Percentiles rank a stretch among this genome's conserved stretches.
These are phyloP conservation scores for Ramularia endophylla DNA, from an alignment of 2,329 filamentous ascomycete genomes.

Conservation along the genomic window DNA sequence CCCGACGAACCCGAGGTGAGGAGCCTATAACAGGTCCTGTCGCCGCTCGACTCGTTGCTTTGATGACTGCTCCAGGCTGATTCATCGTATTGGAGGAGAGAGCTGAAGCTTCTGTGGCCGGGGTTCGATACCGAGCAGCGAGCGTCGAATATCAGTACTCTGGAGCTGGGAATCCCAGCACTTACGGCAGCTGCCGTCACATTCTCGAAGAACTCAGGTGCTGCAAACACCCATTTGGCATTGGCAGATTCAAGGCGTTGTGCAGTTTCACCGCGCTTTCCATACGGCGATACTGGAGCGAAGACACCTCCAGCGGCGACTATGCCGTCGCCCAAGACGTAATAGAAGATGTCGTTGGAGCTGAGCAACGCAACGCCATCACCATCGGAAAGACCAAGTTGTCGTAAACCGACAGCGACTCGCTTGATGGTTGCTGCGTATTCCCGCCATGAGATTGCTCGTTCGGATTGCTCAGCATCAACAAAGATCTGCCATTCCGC, in stretches of 20 bases:
- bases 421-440: conserved; percentile 7
- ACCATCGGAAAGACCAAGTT: not conserved
- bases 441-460: conserved; percentile 1
- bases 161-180: conserved; percentile 31
- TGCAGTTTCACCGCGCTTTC: conserved; percentile 3
- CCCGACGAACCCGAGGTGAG: too few relatives aligned
- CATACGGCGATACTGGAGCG: conserved; percentile 4
- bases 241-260: conserved; percentile 8
- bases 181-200: conserved; percentile 32
- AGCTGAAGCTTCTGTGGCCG: not conserved
- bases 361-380: conserved; percentile 11
- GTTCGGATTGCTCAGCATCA: not conserved
- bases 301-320: conserved; percentile 10
- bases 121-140: not conserved
- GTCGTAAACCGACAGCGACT: conserved; percentile 7
- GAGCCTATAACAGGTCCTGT: too few relatives aligned
- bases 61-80: not conserved
- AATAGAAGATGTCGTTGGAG: conserved; percentile 10
- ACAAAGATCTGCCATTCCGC: not conserved
- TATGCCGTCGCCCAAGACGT: conserved; percentile 8
- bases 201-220: conserved; percentile 19
- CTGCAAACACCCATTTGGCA: conserved; percentile 22
- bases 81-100: not conserved
- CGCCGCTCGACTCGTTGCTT: too few relatives aligned
- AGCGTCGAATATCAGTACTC: conserved; percentile 40